Base-by-base conservation (phyloP, 257 asterid genomes). In the Capsicum baccatum region DNA sequence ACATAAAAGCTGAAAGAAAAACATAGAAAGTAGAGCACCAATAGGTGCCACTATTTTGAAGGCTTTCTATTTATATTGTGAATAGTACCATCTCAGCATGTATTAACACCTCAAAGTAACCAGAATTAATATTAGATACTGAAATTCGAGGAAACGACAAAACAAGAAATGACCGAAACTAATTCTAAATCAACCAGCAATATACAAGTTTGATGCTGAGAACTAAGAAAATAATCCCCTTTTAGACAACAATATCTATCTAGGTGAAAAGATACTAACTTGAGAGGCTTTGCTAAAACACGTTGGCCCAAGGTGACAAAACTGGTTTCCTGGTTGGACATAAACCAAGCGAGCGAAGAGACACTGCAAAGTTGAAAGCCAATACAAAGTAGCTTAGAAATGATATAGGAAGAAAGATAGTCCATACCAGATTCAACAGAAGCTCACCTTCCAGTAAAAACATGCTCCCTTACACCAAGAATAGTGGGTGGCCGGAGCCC, bases 241-340 rank as follows among this genome's bases (percentile, higher is more conserved):
- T 47, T 47, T 57, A 80, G 54, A 80, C 12, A 79, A 83, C 50
- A 69, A 52, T 81, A 69, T 21, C 8, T 68, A 73, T 54, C 56
- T 62, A 85, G 79, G 83, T 62, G 8, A 19, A 76, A 39, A 83
- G 76, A 48, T 54, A 89, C 97, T 87, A 88, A 96, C 99, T 96
- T 96, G 52, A 96, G 97, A 88, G 99, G 99, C 83, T 90, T 90
- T 8, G 99, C 99, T 90, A 96, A 86, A 85, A 96, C 98, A 52
- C 99, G 98, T 87, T 96, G 99, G 80, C 98, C 99, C 93, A 96
- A 87, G 85, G 99, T 96, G 84, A 96, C 99, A 82, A 96, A 96
- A 90, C 99, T 96, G 79, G 99, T 94, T 92, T 96, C 99, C 86
- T 96, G 99, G 89, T 96, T 96, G 86, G 99, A 96, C 99, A 96